phyloP scores from a whole-genome alignment of 257 asterid genomes.

The Solanum ahanhuiri region DNA sequence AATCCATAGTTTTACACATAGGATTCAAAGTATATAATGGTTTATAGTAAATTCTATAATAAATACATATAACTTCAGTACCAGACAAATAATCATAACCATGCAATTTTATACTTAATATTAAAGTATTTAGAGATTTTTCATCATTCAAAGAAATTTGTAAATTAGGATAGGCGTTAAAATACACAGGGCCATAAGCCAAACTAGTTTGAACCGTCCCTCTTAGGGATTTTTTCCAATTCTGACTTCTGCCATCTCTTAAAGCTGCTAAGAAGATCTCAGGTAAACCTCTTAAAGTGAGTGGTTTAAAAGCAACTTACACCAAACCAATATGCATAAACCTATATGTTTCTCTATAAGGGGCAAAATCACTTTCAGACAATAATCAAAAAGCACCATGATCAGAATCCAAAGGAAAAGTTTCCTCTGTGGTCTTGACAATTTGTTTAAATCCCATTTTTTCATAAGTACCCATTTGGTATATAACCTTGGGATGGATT shows the following conservation, averaged over 20 bases:
- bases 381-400: too few species aligned
- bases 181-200: neutral
- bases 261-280: neutral
- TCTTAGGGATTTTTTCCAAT: too few species aligned
- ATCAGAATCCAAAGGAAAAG: too few species aligned
- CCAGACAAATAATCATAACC: neutral
- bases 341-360: too few species aligned
- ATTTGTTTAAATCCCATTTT: too few species aligned
- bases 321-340: neutral
- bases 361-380: neutral
- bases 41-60: too few species aligned
- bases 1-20: neutral
- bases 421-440: too few species aligned
- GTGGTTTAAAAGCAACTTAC: neutral
- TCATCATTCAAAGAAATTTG: neutral
- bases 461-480: too few species aligned
- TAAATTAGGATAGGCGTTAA: neutral
- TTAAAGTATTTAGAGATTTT: too few species aligned
- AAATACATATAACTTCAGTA: neutral
- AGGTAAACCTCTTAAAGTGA: neutral
- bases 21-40: neutral
- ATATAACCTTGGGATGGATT: too few species aligned
- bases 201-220: neutral
- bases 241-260: neutral
- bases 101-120: too few species aligned